Evolutionary conservation across 805 yeast genomes (phyloP).

Genomic region (Jamesozyma rosinii): DNA sequence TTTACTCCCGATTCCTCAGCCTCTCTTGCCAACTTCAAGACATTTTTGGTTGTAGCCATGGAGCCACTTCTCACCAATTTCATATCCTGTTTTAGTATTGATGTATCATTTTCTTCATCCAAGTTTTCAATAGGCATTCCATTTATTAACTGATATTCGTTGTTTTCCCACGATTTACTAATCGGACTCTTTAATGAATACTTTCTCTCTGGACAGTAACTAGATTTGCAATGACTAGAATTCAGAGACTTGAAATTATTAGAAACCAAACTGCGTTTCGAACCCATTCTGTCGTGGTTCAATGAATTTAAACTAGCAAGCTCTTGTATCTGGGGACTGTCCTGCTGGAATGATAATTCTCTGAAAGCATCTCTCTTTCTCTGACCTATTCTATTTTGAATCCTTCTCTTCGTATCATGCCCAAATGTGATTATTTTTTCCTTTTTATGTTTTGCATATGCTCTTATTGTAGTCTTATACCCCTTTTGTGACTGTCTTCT

Average conservation of each 20-base stretch:
- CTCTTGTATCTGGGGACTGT: not conserved
- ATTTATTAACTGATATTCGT: slow-evolving; percentile 9
- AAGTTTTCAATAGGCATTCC: slow-evolving; percentile 30
- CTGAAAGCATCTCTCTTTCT: not conserved
- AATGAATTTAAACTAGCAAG: not conserved
- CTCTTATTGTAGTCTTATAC: not conserved
- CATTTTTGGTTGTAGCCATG: slow-evolving; percentile 76
- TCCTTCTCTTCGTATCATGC: not conserved
- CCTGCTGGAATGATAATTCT: not conserved
- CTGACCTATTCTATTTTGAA: not conserved
- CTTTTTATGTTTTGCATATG: not conserved
- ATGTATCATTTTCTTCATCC: slow-evolving; percentile 63
- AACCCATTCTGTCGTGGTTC: not conserved
- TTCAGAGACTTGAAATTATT: not conserved
- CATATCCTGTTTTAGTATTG: slow-evolving; percentile 70
- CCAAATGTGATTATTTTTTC: not conserved
- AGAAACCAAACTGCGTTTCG: not conserved
- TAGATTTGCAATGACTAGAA: not conserved
- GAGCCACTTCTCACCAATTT: slow-evolving; percentile 78
- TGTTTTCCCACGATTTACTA: not conserved
- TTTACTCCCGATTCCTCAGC: slow-evolving; percentile 69
- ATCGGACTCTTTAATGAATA: not conserved
- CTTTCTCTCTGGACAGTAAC: not conserved
- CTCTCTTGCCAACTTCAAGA: slow-evolving; percentile 57
- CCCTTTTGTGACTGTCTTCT: not conserved